phyloP scores from a whole-genome alignment of 371 early-diverging fungal genomes.

The Synchytrium microbalum region DNA sequence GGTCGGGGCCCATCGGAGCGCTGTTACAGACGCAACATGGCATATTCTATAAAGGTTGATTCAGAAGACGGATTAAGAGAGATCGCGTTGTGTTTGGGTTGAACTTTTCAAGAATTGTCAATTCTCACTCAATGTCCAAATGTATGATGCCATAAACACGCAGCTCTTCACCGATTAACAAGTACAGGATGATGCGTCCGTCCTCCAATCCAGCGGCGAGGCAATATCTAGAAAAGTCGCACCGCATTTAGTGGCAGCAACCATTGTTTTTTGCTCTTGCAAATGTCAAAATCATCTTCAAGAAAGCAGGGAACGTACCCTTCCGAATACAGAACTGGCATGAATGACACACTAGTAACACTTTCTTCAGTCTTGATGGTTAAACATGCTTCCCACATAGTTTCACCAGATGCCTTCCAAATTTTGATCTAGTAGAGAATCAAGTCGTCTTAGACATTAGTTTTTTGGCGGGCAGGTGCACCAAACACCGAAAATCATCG shows the following conservation, averaged over 20 bases:
- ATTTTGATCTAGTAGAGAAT: conserved; percentile 48
- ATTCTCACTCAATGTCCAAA: conserved; percentile 1
- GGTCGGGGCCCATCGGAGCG: conserved; percentile 9
- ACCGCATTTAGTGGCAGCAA: conserved; percentile 1
- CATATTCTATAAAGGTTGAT: not conserved
- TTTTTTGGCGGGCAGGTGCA: not conserved
- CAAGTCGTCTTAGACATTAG: not conserved
- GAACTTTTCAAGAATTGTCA: conserved; percentile 2
- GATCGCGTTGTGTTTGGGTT: not conserved
- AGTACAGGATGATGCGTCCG: conserved; percentile 57
- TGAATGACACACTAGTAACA: conserved; percentile 75
- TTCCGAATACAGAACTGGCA: conserved; percentile 37
- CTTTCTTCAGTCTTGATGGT: conserved; percentile 64
- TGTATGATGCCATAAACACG: conserved; percentile 23
- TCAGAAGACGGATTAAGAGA: not conserved
- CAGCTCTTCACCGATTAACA: conserved; percentile 30
- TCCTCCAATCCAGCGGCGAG: conserved; percentile 79
- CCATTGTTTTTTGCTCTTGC: not conserved
- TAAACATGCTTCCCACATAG: conserved; percentile 30
- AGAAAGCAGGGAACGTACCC: conserved; percentile 24
- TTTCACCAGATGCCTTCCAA: conserved; percentile 42
- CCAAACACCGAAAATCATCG: not conserved
- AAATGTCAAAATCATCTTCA: not conserved
- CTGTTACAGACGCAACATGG: conserved; percentile 9
- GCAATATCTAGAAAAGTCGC: conserved; percentile 42